Evolutionary conservation across 2,329 filamentous ascomycete genomes (phyloP).

Genomic region (Thelonectria rubi): DNA sequence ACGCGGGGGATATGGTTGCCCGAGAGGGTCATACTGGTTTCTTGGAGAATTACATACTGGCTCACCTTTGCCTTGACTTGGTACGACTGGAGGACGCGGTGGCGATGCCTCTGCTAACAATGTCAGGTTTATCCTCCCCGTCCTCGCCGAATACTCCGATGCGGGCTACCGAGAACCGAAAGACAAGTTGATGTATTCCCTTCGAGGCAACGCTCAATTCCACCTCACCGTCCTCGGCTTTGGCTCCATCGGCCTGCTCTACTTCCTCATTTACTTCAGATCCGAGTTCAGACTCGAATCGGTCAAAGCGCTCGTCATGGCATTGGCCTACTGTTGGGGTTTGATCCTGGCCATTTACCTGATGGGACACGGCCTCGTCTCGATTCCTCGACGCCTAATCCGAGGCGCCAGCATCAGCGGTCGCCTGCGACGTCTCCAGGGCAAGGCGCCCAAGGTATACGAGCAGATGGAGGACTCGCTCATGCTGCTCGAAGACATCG

Average conservation of each 20-base stretch:
- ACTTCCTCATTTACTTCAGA: conserved; percentile 82
- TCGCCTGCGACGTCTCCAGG: conserved; percentile 78
- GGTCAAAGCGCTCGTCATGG: conserved; percentile 89
- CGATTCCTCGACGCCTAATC: conserved; percentile 84
- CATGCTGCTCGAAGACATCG: conserved; percentile 80
- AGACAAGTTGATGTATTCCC: conserved; percentile 82
- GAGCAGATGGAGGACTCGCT: conserved; percentile 89
- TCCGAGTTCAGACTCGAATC: conserved; percentile 67
- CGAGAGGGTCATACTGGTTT: conserved; percentile 78
- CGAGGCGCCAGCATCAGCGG: conserved; percentile 80
- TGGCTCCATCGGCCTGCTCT: conserved; percentile 77
- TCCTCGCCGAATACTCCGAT: conserved; percentile 94
- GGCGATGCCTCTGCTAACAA: conserved; percentile 27
- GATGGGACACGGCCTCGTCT: conserved; percentile 96
- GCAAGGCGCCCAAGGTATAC: conserved; percentile 80
- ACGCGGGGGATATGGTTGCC: conserved; percentile 89
- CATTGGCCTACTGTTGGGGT: conserved; percentile 93
- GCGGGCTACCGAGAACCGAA: conserved; percentile 90
- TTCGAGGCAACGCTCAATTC: conserved; percentile 88
- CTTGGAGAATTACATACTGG: conserved; percentile 97
- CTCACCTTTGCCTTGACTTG: conserved; percentile 94
- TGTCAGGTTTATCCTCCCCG: conserved; percentile 83
- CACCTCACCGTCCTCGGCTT: conserved; percentile 81
- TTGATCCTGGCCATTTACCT: conserved; percentile 91
- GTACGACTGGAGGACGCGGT: conserved; percentile 56